Conservation (phyloP, 2,329 filamentous ascomycete species). For the Phialophora expanda region DNA sequence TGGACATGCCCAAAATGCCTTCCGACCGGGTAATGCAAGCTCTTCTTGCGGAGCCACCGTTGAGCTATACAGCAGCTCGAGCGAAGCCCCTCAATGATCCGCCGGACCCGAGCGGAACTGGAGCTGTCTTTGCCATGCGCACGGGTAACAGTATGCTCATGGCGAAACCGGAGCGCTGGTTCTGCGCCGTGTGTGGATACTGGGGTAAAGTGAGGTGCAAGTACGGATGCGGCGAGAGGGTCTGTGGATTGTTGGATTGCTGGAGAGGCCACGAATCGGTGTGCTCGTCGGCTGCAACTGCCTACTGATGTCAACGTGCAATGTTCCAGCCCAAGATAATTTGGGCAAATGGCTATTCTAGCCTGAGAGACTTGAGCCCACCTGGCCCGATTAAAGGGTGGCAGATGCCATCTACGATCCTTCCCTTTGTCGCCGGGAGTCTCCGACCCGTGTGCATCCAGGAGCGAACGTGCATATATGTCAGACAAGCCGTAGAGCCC, state of each 20-base stretch:
- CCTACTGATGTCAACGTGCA: conserved; percentile 21
- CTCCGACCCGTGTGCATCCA: too few relatives aligned
- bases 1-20: conserved; percentile 50
- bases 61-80: conserved; percentile 54
- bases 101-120: conserved; percentile 30
- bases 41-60: conserved; percentile 53
- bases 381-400: too few relatives aligned
- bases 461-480: too few relatives aligned
- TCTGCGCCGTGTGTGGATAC: conserved; percentile 58
- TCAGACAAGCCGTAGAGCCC: too few relatives aligned
- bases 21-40: conserved; percentile 54
- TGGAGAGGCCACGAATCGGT: conserved; percentile 53
- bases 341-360: background rate
- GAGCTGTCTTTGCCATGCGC: conserved; percentile 20
- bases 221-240: conserved; percentile 51
- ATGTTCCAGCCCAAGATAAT: background rate
- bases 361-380: too few relatives aligned
- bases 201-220: conserved; percentile 57
- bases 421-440: too few relatives aligned
- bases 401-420: too few relatives aligned
- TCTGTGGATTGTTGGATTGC: conserved; percentile 54
- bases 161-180: conserved; percentile 47
- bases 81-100: conserved; percentile 43
- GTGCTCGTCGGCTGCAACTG: conserved; percentile 28
- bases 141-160: conserved; percentile 23